Evolutionary conservation across 2,329 filamentous ascomycete species (phyloP), one percentile per base, ranked within the genome.

Genomic region (Cordyceps tenuipes): DNA sequence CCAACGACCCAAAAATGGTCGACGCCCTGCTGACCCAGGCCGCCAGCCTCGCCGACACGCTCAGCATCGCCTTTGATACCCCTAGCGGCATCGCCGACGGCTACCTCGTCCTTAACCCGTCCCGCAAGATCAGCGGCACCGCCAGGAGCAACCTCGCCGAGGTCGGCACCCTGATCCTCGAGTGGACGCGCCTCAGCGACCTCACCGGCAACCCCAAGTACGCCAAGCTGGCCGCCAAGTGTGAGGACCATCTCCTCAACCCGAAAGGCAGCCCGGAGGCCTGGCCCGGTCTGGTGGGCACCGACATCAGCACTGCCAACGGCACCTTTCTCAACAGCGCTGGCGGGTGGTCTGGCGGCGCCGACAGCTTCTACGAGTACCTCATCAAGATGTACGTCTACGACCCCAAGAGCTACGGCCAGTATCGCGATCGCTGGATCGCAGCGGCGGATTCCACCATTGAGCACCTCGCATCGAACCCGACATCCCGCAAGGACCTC

Each of bases 311-410:
- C 63, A 79, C 90, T 62, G 69, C 73, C 1, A 85, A 80, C 1
- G 90, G 90, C 19, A 65, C 77, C 12, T 91, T 93, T 64, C 65
- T 81, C 21, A 82, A 92, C 67, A 79, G 80, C 13, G 66, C 63
- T 1, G 89, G 90, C 54, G 87, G 88, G 39, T 94, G 90, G 89
- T 81, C 82, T 55, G 89, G 87, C 58, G 88, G 88, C 5, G 81
- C 80, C 44, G 90, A 93, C 71, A 90, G 84, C 29, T 92, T 86
- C 73, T 62, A 62, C 46, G 61, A 96, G 74, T 96, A 96, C 68
- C 81, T 96, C 23, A 87, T 96, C 71, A 96, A 96, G 77, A 94
- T 95, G 89, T 94, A 86, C 66, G 73, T 93, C 59, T 95, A 95
- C 70, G 87, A 93, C 68, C 78, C 83, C 0, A 66, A 71, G 6